Base-by-base conservation (phyloP, 1,284 basidiomycete genomes). In the Trichosporon sp. region DNA sequence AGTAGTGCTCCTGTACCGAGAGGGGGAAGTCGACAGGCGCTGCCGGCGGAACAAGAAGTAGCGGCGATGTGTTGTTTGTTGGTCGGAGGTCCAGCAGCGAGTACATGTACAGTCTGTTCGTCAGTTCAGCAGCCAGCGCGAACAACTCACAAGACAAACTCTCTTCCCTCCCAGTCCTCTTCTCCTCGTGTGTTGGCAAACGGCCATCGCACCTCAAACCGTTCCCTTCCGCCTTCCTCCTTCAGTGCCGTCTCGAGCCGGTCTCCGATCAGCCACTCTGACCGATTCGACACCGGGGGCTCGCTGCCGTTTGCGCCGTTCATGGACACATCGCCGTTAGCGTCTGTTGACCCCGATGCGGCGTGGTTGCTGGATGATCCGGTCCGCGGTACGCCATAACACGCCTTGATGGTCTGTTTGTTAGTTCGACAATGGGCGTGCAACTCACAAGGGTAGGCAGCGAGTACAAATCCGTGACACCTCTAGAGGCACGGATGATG, bases 151-250 rank as follows among this genome's bases (percentile, higher is more conserved):
- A 95, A 92, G 51, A 98, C 85, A 5, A 92, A 95, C 80, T 95
- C 93, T 53, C 93, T 90, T 74, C 95, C 95, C n/a, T 87, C 87
- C 90, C 92, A 98, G 79, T 98, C 92, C 63, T 80, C 74, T 29
- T 58, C 29, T 12, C 51, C 84, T 85, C 88, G 86, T 6, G 89
- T 91, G 32, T 90, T 87, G 68, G 88, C 87, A 77, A 98, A 93
- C 0, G 95, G 94, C 91, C 91, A 95, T 53, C 88, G 91, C 23
- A 95, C 81, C 23, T 88, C 84, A 23, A 95, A 81, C 62, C 91
- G 89, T 68, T 91, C 89, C 18, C 88, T 68, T 18, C 71, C 75
- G 2, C 67, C 74, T 5, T 68, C 90, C 12, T 88, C 86, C 8
- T 86, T 87, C 44, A 93, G 83, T 0, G 92, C 93, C 72, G 92